Base-by-base conservation (phyloP, 2,329 filamentous ascomycete genomes). In the Microcyclospora pomicola region DNA sequence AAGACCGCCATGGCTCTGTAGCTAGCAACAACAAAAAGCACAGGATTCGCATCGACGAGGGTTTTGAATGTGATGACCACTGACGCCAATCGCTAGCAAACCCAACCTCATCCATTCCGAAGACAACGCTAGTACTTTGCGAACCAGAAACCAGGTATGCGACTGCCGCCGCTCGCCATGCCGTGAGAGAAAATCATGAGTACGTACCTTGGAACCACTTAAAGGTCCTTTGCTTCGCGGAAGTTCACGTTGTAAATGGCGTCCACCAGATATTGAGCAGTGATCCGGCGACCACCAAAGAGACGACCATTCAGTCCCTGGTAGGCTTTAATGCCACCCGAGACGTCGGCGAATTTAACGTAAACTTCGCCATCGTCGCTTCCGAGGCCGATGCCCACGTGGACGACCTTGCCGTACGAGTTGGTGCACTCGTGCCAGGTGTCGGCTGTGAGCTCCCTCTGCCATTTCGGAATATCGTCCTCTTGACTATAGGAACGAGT, bases 321-420 rank as follows among this genome's bases (percentile, higher is more conserved):
- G 66, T 96, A 92, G 53, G 91, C 91, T 59, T 95, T 96, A 65
- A 95, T 85, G 59, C 88, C 88, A 52, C 88, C 88, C 60, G 87
- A 77, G 45, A 96, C 83, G 56, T 85, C 82, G 64, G 94, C 86
- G 67, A 98, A 98, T 64, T 98, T 98, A 61, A 98, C 78, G 64
- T 94, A 98, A 53, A 98, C 88, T 59, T 98, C 91, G 64, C 91
- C 91, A 34, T 86, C 91, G 66, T 93, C 92, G 49, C 82, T 77
- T 68, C 96, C 88, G 64, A 94, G 74, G 52, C 86, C 76, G 36
- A 59, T 42, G 42, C 49, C 55, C 64, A 96, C 92, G 75, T 98
- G 91, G 61, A 96, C 86, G 55, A 98, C 88, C 54, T 88, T 83
- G 56, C 91, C 91, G 69, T 96, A 98, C 71, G 91, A 93, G 53